Percentiles rank a stretch among this genome's conserved stretches.
Conservation (phyloP, 257 asterid species). For the Solanum medicagineum region DNA sequence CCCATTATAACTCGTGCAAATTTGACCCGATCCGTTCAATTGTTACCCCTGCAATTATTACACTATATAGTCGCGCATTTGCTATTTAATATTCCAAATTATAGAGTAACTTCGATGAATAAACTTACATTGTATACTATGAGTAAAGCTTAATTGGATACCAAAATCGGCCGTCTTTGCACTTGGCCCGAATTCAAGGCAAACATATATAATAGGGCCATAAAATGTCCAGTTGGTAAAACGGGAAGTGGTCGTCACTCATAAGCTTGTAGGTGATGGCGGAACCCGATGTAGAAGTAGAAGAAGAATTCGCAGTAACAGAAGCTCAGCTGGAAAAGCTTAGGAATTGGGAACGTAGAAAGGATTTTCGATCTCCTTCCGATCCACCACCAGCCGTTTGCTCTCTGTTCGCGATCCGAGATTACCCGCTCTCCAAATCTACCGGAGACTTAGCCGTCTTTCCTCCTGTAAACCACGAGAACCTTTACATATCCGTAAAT, state of each 20-base stretch:
- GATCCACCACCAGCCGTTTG: slow-evolving; percentile 8
- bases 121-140: too few species aligned
- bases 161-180: background rate
- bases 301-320: background rate
- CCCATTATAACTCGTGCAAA: too few species aligned
- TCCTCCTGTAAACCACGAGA: slow-evolving; percentile 66
- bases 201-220: background rate
- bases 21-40: too few species aligned
- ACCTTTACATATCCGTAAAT: slow-evolving; percentile 29
- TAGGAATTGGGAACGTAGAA: background rate
- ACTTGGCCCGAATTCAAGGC: background rate
- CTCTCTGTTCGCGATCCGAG: slow-evolving; percentile 44
- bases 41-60: too few species aligned
- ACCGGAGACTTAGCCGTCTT: slow-evolving; percentile 19
- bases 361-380: background rate
- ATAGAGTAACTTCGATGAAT: too few species aligned
- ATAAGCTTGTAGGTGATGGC: background rate
- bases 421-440: slow-evolving; percentile 3
- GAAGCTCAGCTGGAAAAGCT: background rate
- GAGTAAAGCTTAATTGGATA: background rate
- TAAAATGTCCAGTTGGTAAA: background rate
- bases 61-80: too few species aligned
- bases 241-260: background rate
- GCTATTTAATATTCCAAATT: too few species aligned
- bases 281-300: background rate